Percentiles rank a stretch among this genome's conserved stretches.
phyloP scores from a whole-genome alignment of 305 asterid genomes.

The Salvia sclarea region DNA sequence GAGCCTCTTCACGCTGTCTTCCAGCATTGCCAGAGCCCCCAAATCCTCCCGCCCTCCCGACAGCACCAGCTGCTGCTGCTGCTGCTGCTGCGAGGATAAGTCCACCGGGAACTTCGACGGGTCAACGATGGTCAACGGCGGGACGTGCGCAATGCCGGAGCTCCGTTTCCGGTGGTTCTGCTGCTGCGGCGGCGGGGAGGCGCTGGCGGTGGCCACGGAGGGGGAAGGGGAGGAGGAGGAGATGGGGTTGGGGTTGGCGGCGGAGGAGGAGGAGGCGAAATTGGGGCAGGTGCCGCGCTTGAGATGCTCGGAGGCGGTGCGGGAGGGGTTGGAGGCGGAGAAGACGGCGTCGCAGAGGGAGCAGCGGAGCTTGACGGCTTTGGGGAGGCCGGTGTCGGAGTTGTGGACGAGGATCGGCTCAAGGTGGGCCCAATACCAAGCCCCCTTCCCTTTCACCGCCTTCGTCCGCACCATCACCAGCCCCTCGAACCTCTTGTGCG shows the following conservation, averaged over 20 bases:
- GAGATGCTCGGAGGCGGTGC: slow-evolving; percentile 98
- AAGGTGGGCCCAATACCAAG: slow-evolving; percentile 98
- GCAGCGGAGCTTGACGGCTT: slow-evolving; percentile 93
- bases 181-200: slow-evolving; percentile 30
- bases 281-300: slow-evolving; percentile 94
- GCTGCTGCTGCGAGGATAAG: slow-evolving; percentile 39
- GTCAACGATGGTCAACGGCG: slow-evolving; percentile 64
- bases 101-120: slow-evolving; percentile 69
- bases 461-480: slow-evolving; percentile 75
- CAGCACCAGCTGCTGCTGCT: slow-evolving; percentile 57
- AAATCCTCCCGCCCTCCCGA: slow-evolving; percentile 97
- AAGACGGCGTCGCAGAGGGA: slow-evolving; percentile 83
- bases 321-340: slow-evolving; percentile 94
- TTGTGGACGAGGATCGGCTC: slow-evolving; percentile 85
- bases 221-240: slow-evolving; percentile 51
- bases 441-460: slow-evolving; percentile 93
- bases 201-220: slow-evolving; percentile 18
- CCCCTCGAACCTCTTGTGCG: slow-evolving; percentile 82
- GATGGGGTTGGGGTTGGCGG: slow-evolving; percentile 59
- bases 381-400: slow-evolving; percentile 73
- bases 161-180: slow-evolving; percentile 45
- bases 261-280: slow-evolving; percentile 46
- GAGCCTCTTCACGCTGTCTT: slow-evolving; percentile 79
- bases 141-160: slow-evolving; percentile 32
- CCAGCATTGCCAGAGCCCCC: slow-evolving; percentile 79